A percentile compares a stretch with the other conserved stretches of the same genome.
These are phyloP conservation scores for Hypoxylon rickii DNA, from an alignment of 495 filamentous ascomycete species.

Conservation along the genomic window DNA sequence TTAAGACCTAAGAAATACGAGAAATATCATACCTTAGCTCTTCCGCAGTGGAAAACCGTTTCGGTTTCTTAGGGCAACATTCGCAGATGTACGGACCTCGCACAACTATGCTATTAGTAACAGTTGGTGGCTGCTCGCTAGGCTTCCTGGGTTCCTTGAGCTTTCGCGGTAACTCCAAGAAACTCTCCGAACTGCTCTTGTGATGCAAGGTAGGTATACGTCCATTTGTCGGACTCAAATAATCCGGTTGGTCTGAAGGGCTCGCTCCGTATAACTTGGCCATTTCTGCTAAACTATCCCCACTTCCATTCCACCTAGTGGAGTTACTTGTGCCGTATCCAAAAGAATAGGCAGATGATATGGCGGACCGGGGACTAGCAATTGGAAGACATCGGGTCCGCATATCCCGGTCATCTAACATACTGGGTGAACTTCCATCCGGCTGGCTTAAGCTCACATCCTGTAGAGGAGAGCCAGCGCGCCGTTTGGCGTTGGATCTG, in stretches of 20 bases:
- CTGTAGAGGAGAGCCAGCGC: constrained; percentile 30
- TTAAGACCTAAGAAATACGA: too few species aligned
- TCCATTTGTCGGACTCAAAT: constrained; percentile 14
- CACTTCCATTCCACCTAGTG: constrained; percentile 27
- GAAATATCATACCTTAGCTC: constrained; percentile 68
- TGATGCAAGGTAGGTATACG: constrained; percentile 20
- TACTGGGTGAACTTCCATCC: constrained; percentile 35
- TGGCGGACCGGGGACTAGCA: constrained; percentile 20
- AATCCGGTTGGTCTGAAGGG: constrained; percentile 14
- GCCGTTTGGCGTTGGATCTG: constrained; percentile 24
- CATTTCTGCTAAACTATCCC: constrained; percentile 28
- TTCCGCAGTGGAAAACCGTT: constrained; percentile 73
- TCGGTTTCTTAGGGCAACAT: constrained; percentile 87
- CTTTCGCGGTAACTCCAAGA: constrained; percentile 29
- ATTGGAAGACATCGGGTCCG: constrained; percentile 22
- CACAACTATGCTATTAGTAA: neutral
- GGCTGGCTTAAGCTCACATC: constrained; percentile 15
- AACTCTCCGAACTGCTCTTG: constrained; percentile 36
- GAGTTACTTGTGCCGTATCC: constrained; percentile 28
- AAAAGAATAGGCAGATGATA: constrained; percentile 25
- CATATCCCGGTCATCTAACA: constrained; percentile 20
- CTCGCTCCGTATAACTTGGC: constrained; percentile 18
- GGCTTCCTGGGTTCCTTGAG: constrained; percentile 25
- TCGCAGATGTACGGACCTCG: constrained; percentile 61
- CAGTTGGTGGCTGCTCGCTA: constrained; percentile 13